Evolutionary conservation across 2,329 filamentous ascomycete species (phyloP), one percentile per base, ranked within the genome.

Genomic region (Coleophoma cylindrospora): DNA sequence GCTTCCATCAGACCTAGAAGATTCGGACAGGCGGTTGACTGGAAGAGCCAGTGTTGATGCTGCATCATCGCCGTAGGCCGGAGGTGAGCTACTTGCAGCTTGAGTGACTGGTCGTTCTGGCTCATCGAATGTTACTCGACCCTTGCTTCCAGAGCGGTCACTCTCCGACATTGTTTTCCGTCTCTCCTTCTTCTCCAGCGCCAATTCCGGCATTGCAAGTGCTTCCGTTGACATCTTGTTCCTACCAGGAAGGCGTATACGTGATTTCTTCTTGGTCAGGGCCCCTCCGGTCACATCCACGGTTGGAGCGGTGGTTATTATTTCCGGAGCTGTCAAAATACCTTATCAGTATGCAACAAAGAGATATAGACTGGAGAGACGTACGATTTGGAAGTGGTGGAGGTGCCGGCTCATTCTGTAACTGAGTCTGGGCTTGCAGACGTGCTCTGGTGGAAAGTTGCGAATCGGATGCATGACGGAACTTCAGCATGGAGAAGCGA

Each of bases 301-400:
- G 9, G 91, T 94, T 10, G 94, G 91, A 14, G 91, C 89, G 11
- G 92, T 97, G 45, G 88, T 96, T 67, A 97, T 94, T 65, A 97
- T 97, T 58, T 81, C 75, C 44, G 82, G 81, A 54, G 81, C 81
- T 85, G 60, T 43, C 58, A 27, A 27, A 27, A 27, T 27, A 27
- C 7, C 27, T 27, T 10, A 5, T 27, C 9, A 27, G 27, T 10
- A 27, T 27, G 27, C 9, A 27, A 8, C 27, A 27, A 27, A 8
- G 27, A 27, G 6, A 27, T 3, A 27, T 3, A 6, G 27, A 27
- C 9, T 27, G 27, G 27, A 27, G 7, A 27, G 3, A 2, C 27
- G 2, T 27, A 27, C 74, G 78, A 70, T 71, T 79, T 64, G 74
- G 83, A 63, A 80, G 74, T 60, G 75, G 83, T 61, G 76, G 81